A percentile compares a stretch with the other conserved stretches of the same genome.
Conservation (phyloP, 768 basidiomycete species). For the Collybiopsis confluens region DNA sequence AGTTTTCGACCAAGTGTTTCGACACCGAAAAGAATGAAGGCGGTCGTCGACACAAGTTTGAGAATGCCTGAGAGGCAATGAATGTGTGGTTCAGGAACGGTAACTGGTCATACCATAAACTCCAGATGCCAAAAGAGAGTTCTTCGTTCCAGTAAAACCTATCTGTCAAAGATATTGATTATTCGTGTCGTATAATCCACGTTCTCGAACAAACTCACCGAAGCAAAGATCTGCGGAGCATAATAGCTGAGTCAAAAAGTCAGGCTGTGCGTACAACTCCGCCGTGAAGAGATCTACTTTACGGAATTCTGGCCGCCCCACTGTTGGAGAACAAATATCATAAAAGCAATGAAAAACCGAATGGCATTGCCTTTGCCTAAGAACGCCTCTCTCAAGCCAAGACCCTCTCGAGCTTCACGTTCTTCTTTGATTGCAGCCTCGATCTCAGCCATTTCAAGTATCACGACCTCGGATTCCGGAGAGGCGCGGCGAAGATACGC, state of each 20-base stretch:
- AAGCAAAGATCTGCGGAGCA: slow-evolving; percentile 68
- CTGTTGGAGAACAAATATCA: slow-evolving; percentile 78
- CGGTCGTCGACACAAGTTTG: slow-evolving; percentile 60
- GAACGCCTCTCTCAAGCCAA: slow-evolving; percentile 69
- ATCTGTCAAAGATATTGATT: too few species aligned
- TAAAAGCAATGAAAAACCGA: slow-evolving; percentile 81
- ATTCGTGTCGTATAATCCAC: too few species aligned
- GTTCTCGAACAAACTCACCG: too few species aligned
- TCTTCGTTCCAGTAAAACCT: slow-evolving; percentile 55
- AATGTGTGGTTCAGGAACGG: slow-evolving; percentile 7
- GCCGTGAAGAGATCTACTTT: slow-evolving; percentile 26
- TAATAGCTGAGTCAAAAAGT: slow-evolving; percentile 44
- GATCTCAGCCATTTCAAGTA: slow-evolving; percentile 73
- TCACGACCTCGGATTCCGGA: slow-evolving; percentile 37
- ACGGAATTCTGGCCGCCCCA: slow-evolving; percentile 85
- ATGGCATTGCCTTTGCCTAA: slow-evolving; percentile 77
- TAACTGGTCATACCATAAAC: slow-evolving; percentile 40
- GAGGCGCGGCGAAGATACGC: slow-evolving; percentile 56
- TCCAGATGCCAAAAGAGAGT: slow-evolving; percentile 68
- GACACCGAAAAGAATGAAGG: slow-evolving; percentile 66
- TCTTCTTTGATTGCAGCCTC: slow-evolving; percentile 78
- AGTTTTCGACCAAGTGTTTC: slow-evolving; percentile 66
- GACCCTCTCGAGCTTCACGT: slow-evolving; percentile 54
- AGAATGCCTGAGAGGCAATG: slow-evolving; percentile 35
- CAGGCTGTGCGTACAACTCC: not conserved